Evolutionary conservation across 805 yeast species (phyloP).

Genomic region (Saccharomycopsis lassenensis): DNA sequence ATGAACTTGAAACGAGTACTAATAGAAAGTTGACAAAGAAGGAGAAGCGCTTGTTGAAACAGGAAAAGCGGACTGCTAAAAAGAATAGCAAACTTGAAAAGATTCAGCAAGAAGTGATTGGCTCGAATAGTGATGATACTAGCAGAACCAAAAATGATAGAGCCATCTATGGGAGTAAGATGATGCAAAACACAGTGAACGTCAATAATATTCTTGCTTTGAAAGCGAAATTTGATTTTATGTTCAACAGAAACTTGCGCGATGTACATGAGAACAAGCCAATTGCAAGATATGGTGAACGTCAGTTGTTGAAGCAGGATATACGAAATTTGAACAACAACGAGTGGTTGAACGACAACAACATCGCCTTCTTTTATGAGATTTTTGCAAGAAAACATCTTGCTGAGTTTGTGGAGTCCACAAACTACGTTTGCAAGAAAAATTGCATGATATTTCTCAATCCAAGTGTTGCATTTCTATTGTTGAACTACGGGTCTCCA

Average conservation of each 20-base stretch:
- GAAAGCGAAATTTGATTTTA: no score
- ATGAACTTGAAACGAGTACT: conserved; percentile 1
- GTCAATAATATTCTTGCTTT: no score
- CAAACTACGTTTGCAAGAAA: conserved; percentile 1
- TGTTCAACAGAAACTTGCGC: no score
- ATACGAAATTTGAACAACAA: conserved; percentile 45
- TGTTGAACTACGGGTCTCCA: conserved; percentile 41
- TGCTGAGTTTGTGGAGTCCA: conserved; percentile 16
- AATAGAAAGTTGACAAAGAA: neutral
- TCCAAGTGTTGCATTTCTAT: conserved; percentile 56
- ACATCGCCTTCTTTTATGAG: conserved; percentile 53
- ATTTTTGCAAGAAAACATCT: conserved; percentile 31
- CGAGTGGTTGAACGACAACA: conserved; percentile 69
- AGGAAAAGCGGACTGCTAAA: conserved; percentile 1
- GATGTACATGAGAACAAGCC: no score
- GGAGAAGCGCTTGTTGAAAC: conserved; percentile 3
- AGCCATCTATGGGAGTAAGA: no score
- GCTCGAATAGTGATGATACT: no score
- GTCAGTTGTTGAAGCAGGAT: conserved; percentile 52
- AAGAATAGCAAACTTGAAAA: no score
- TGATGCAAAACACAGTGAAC: no score
- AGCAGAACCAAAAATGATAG: conserved; percentile 19
- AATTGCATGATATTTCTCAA: conserved; percentile 32
- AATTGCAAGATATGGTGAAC: no score
- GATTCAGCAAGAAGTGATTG: no score